These are phyloP conservation scores for Aspergillus sp. DNA, from an alignment of 2,329 filamentous ascomycete species.

Conservation along the genomic window DNA sequence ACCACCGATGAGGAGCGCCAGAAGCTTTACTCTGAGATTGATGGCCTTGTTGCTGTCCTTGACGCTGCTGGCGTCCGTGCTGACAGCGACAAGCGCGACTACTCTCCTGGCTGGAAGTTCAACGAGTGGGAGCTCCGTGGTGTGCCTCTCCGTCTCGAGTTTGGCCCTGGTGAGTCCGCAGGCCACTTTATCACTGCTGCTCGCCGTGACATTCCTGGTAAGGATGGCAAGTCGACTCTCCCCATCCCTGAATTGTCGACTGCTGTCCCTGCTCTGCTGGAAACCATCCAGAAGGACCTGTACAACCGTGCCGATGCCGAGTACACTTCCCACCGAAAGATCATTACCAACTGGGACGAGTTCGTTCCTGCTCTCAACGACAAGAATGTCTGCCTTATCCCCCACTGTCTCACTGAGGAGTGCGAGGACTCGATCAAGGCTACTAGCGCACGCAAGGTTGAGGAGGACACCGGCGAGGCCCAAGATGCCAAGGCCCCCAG, in stretches of 20 bases:
- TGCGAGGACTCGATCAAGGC: constrained; percentile 97
- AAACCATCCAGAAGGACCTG: constrained; percentile 84
- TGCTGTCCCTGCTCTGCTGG: constrained; percentile 74
- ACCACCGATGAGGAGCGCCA: constrained; percentile 73
- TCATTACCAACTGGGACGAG: constrained; percentile 82
- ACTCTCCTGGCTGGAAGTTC: constrained; percentile 95
- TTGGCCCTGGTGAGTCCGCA: constrained; percentile 88
- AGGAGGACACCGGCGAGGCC: constrained; percentile 58
- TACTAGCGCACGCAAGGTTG: constrained; percentile 69
- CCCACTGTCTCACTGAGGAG: constrained; percentile 75
- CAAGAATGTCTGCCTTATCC: constrained; percentile 90
- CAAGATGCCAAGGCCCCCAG: constrained; percentile 69
- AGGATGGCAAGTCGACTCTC: constrained; percentile 72
- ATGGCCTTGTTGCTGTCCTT: constrained; percentile 65
- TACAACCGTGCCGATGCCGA: constrained; percentile 69
- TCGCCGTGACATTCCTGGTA: constrained; percentile 69
- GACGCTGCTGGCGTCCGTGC: constrained; percentile 70
- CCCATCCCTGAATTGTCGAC: constrained; percentile 68
- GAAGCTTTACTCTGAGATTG: constrained; percentile 70
- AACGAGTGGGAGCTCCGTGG: constrained; percentile 98
- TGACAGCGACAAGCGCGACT: constrained; percentile 81
- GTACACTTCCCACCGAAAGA: constrained; percentile 75
- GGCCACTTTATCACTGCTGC: constrained; percentile 79
- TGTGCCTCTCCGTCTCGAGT: constrained; percentile 88
- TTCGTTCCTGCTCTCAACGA: constrained; percentile 84